phyloP scores from a whole-genome alignment of 495 filamentous ascomycete genomes.

The Penicillium maclennaniae region DNA sequence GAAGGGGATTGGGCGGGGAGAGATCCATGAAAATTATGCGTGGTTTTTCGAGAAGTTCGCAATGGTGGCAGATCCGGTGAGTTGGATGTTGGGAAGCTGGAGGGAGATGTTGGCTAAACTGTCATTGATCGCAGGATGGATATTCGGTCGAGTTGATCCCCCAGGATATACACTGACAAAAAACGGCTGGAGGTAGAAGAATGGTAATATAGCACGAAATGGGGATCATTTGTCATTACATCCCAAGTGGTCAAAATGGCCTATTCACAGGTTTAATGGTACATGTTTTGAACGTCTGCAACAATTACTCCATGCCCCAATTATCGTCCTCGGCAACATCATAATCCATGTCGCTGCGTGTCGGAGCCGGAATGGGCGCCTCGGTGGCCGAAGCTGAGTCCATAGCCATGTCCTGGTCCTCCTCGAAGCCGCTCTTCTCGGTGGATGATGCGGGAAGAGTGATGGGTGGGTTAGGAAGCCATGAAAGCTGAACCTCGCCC shows the following conservation, averaged over 20 bases:
- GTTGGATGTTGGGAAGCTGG: constrained; percentile 3
- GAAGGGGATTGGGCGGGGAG: constrained; percentile 30
- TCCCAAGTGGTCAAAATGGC: constrained; percentile 1
- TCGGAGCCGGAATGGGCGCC: constrained; percentile 16
- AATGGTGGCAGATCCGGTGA: constrained; percentile 40
- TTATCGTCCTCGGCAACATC: constrained; percentile 53
- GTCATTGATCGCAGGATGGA: too few relatives aligned
- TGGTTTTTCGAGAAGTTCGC: constrained; percentile 38
- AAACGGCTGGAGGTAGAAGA: neutral
- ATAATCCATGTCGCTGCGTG: constrained; percentile 40
- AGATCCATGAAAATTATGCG: constrained; percentile 34
- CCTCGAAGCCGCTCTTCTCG: constrained; percentile 30
- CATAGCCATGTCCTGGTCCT: constrained; percentile 39
- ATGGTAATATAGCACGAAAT: neutral
- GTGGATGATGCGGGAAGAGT: constrained; percentile 13
- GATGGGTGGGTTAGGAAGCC: constrained; percentile 55
- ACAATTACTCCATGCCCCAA: constrained; percentile 29
- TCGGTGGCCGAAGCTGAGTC: constrained; percentile 25
- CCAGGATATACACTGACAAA: constrained; percentile 16
- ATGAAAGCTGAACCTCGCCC: constrained; percentile 71
- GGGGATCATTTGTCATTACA: neutral
- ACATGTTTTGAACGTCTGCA: constrained; percentile 6
- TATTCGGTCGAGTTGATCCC: constrained; percentile 28
- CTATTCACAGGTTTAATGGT: constrained; percentile 7
- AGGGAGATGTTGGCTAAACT: too few relatives aligned